Base-by-base conservation (phyloP, 768 basidiomycete species). In the Cyclocybe aegerita region DNA sequence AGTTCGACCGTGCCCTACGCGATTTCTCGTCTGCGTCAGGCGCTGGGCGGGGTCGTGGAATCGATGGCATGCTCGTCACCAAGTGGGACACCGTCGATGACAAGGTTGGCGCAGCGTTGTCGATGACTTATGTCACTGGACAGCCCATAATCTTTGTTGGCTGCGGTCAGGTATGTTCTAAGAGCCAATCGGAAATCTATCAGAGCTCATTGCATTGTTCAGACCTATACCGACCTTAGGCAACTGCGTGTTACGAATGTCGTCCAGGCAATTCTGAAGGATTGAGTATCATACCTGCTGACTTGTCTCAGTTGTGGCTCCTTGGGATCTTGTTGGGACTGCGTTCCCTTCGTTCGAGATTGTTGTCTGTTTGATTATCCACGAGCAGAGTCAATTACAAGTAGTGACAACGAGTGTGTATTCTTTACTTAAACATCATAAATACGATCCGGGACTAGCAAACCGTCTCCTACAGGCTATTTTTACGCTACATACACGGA, bases 61-160 rank as follows among this genome's bases (percentile, higher is more conserved):
- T 99, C 54, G 97, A 99, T 65, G 97, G 96, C 17, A 98, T 97
- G 88, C 76, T 99, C 39, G 83, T 99, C 51, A 99, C 97, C 31
- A 99, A 99, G 70, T 98, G 97, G 88, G 97, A 99, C 63, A 98
- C 96, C 1, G 97, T 98, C 15, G 93, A 94, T 61, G 93, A 95
- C 71, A 95, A 95, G 81, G 96, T 99, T 44, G 97, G 97, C 33
- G 97, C 97, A 6, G 97, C 97, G 7, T 77, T 99, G 46, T 97
- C 93, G 3, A 98, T 99, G 97, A 97, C 96, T 44, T 98, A 97
- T 69, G 93, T 98, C 48, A 98, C 97, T 2, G 96, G 97, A 16
- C 95, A 98, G 64, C 96, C 97, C 12, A 98, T 99, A 71, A 79
- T 98, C 16, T 99, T 99, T 66, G 93, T 99, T 56, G 97, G 97